These are phyloP conservation scores for Pochonia chlamydosporia DNA, from an alignment of 2,329 filamentous ascomycete genomes.

Conservation along the genomic window DNA sequence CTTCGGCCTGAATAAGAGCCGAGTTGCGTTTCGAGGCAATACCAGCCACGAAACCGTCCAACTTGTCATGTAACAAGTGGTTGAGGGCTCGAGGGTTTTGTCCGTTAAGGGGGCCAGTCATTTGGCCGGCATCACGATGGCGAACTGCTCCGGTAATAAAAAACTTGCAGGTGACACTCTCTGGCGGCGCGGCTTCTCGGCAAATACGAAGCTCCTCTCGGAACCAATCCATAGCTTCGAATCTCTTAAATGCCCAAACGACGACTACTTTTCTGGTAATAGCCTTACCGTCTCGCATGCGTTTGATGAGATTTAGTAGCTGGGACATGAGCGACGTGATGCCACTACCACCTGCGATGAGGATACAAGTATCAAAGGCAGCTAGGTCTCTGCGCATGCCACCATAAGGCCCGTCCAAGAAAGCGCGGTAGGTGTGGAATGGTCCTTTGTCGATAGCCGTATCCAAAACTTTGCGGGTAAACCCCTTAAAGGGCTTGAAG, in stretches of 20 bases:
- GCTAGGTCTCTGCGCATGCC: conserved; percentile 87
- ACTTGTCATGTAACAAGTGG: conserved; percentile 74
- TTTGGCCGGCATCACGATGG: conserved; percentile 26
- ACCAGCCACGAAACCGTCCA: conserved; percentile 81
- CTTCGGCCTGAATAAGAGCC: conserved; percentile 74
- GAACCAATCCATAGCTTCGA: conserved; percentile 97
- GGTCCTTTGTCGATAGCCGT: conserved; percentile 80
- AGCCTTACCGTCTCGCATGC: conserved; percentile 90
- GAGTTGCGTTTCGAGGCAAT: conserved; percentile 85
- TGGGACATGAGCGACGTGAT: conserved; percentile 93
- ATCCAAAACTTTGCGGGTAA: conserved; percentile 79
- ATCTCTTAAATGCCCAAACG: conserved; percentile 86
- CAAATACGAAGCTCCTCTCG: conserved; percentile 90
- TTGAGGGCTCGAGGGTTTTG: conserved; percentile 53
- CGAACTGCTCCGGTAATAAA: conserved; percentile 71
- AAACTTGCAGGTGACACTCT: conserved; percentile 89
- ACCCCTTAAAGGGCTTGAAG: conserved; percentile 86
- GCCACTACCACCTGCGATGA: conserved; percentile 90
- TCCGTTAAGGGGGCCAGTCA: conserved; percentile 38
- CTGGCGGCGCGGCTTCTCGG: conserved; percentile 79
- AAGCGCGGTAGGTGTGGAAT: conserved; percentile 86
- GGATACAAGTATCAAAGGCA: conserved; percentile 86
- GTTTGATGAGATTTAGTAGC: conserved; percentile 87
- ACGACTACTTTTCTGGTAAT: conserved; percentile 87
- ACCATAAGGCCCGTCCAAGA: conserved; percentile 90